Evolutionary conservation across 2,329 filamentous ascomycete genomes (phyloP).

Genomic region (Alternaria atra): DNA sequence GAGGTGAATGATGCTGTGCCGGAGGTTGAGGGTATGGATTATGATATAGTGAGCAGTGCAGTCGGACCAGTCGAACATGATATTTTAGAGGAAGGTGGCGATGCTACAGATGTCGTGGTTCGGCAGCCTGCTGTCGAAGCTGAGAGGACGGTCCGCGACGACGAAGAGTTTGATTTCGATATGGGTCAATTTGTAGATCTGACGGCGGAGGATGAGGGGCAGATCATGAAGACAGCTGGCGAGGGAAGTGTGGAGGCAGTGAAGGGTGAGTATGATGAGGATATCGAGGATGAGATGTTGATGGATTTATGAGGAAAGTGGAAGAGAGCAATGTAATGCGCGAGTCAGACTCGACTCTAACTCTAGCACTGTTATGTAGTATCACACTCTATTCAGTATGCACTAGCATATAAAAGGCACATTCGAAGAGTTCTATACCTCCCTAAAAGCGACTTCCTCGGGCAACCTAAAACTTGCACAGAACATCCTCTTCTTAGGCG

Average conservation of each 20-base stretch:
- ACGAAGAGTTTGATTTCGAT: not conserved
- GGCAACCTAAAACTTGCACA: constrained; percentile 92
- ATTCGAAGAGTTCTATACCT: constrained; percentile 3
- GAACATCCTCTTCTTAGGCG: constrained; percentile 95
- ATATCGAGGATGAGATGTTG: constrained; percentile 39
- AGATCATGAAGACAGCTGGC: constrained; percentile 7
- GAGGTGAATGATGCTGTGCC: not conserved
- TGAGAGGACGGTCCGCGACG: not conserved
- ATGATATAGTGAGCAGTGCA: not conserved
- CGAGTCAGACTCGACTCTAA: not conserved
- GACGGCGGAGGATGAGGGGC: constrained; percentile 1
- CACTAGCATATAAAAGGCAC: not conserved
- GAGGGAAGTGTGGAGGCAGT: constrained; percentile 3
- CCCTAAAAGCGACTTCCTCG: constrained; percentile 78
- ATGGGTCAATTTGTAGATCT: not conserved
- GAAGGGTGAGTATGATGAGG: constrained; percentile 11
- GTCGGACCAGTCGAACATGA: not conserved
- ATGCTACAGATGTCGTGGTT: not conserved
- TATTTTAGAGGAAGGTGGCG: not conserved
- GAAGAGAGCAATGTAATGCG: not conserved
- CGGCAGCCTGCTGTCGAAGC: not conserved
- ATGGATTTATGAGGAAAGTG: constrained; percentile 26
- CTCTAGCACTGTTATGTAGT: not conserved
- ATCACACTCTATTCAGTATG: not conserved
- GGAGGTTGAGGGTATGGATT: not conserved